Conservation (phyloP, 768 basidiomycete species). For the Suillus decipiens region DNA sequence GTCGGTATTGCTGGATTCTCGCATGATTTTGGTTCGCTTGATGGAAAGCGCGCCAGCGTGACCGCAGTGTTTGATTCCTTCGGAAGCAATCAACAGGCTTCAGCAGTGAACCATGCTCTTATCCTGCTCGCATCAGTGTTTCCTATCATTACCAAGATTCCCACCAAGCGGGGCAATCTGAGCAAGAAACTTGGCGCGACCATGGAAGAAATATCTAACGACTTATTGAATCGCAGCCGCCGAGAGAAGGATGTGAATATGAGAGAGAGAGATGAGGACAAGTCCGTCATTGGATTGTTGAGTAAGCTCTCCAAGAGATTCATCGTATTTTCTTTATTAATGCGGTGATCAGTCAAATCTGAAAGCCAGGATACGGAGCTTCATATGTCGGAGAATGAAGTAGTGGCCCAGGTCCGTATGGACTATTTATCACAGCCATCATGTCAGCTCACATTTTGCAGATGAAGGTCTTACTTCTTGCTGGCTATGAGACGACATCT, state of each 20-base stretch:
- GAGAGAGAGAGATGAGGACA: slow-evolving; percentile 24
- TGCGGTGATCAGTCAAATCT: slow-evolving; percentile 35
- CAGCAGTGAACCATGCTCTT: too few species aligned
- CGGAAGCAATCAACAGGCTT: too few species aligned
- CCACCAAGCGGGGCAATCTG: too few species aligned
- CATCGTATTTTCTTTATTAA: not conserved
- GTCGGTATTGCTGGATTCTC: slow-evolving; percentile 49
- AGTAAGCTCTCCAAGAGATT: slow-evolving; percentile 26
- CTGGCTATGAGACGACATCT: slow-evolving; percentile 26
- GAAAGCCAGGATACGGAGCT: slow-evolving; percentile 27
- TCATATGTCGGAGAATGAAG: slow-evolving; percentile 28
- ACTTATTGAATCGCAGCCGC: too few species aligned
- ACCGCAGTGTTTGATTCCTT: slow-evolving; percentile 9
- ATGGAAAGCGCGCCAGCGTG: slow-evolving; percentile 33
- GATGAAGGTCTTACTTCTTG: slow-evolving; percentile 21
- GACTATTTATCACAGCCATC: not conserved
- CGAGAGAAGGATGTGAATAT: slow-evolving; percentile 5
- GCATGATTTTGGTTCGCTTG: slow-evolving; percentile 44
- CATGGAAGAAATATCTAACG: too few species aligned
- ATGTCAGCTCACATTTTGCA: not conserved
- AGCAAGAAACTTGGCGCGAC: too few species aligned
- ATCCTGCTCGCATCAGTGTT: too few species aligned
- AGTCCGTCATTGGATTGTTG: slow-evolving; percentile 27
- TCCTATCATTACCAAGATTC: too few species aligned
- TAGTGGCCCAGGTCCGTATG: slow-evolving; percentile 23